These are phyloP conservation scores for Alectoria sarmentosa DNA, from an alignment of 495 filamentous ascomycete species.

Conservation along the genomic window DNA sequence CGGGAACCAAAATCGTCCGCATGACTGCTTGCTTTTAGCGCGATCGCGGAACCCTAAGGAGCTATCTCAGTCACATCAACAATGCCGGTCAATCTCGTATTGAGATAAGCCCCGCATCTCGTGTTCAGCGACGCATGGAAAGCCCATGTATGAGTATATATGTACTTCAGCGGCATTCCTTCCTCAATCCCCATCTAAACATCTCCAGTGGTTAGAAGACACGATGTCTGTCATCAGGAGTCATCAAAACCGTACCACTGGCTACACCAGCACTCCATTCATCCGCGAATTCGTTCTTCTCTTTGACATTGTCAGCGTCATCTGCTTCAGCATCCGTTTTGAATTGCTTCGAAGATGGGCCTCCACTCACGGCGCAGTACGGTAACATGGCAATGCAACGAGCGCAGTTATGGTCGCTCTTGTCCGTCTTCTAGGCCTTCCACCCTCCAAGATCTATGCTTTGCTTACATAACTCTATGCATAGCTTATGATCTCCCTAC, in stretches of 20 bases:
- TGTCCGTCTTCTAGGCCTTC: background rate
- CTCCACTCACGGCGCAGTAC: background rate
- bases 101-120: too few relatives aligned
- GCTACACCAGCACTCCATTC: background rate
- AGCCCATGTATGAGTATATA: too few relatives aligned
- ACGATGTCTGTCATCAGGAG: background rate
- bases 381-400: background rate
- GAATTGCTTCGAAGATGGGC: background rate
- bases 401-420: background rate
- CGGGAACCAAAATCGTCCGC: too few relatives aligned
- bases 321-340: background rate
- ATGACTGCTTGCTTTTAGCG: too few relatives aligned
- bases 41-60: too few relatives aligned
- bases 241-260: background rate
- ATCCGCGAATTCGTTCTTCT: background rate
- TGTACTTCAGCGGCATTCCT: background rate
- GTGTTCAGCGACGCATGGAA: too few relatives aligned
- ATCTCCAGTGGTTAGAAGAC: background rate
- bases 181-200: background rate
- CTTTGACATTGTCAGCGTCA: background rate
- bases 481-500: background rate
- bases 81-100: too few relatives aligned
- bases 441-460: background rate
- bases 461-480: background rate
- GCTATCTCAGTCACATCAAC: too few relatives aligned